These are phyloP conservation scores for Mrakia blollopis DNA, from an alignment of 768 basidiomycete species.

Conservation along the genomic window DNA sequence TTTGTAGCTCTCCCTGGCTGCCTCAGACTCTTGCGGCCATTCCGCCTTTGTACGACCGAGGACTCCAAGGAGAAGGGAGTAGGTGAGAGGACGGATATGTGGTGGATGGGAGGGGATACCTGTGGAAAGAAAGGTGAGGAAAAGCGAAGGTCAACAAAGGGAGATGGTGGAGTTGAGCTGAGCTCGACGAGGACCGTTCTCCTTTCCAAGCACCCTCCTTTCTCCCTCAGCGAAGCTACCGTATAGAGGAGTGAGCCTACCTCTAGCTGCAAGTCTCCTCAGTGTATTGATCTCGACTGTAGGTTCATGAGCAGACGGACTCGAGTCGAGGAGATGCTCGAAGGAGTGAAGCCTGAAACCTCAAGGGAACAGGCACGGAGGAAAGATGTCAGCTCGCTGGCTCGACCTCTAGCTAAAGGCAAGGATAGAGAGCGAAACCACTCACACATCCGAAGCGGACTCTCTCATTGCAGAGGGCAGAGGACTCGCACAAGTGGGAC, in stretches of 20 bases:
- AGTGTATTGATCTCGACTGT: slow-evolving; percentile 38
- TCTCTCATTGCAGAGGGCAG: neutral
- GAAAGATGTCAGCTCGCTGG: neutral
- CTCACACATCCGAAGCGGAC: neutral
- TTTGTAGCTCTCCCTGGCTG: slow-evolving; percentile 37
- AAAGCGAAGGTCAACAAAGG: neutral
- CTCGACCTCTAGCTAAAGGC: neutral
- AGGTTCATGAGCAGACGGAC: slow-evolving; percentile 33
- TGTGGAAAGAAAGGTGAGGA: slow-evolving; percentile 7
- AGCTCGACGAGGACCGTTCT: neutral
- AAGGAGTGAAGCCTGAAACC: slow-evolving; percentile 38
- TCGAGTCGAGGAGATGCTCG: slow-evolving; percentile 39
- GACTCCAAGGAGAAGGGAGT: slow-evolving; percentile 38
- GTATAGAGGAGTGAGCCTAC: slow-evolving; percentile 31
- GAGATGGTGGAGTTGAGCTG: slow-evolving; percentile 10
- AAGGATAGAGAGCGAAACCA: neutral
- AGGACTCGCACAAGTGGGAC: neutral
- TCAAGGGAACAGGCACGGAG: neutral
- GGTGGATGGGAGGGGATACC: slow-evolving; percentile 41
- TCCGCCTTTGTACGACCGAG: slow-evolving; percentile 34
- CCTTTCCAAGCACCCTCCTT: neutral
- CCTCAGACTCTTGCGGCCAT: slow-evolving; percentile 35
- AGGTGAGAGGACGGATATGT: slow-evolving; percentile 41
- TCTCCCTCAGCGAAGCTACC: too few species aligned
- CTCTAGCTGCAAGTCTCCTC: slow-evolving; percentile 38